Evolutionary conservation across 495 filamentous ascomycete genomes (phyloP), one percentile per base, ranked within the genome.

Genomic region (Penicillium bovifimosum): DNA sequence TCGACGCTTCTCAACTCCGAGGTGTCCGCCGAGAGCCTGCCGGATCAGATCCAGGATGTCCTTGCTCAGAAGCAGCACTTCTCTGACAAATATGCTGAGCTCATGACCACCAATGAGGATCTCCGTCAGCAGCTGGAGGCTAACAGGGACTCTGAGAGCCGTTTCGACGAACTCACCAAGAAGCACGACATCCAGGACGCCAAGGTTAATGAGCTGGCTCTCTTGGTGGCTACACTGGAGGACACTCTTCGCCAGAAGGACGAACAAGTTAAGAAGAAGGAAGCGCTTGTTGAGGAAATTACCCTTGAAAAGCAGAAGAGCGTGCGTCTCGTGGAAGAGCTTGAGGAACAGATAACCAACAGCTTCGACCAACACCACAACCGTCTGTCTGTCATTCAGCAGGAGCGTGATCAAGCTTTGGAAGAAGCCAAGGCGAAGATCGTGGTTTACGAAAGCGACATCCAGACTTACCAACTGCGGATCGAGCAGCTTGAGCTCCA

Each of bases 341-440:
- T 99, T 14, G 93, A 99, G 67, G 91, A 99, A 54, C 92, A 99
- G 61, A 82, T 99, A n/a, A 86, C 88, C 54, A 89, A 77, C 64
- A 96, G 89, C 69, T 98, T 87, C 65, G 93, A 98, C 52, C 89
- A 96, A 62, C 90, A 92, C 57, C 87, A 95, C 65, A 92, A 89
- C 67, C 88, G 92, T 59, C 70, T 89, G 10, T 86, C 87, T 63
- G 63, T 80, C 75, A 73, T 91, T 70, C 62, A 85, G 67, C 55
- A 76, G 31, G 79, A 81, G 55, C 75, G 76, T 55, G 67, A 74
- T 33, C 74, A 78, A 45, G 74, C 68, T 10, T 57, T 78, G 31
- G 72, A 73, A 42, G 75, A 81, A 8, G 73, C 74, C 20, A 77
- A 76, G 50, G 68, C 64, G 8, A 70, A 69, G 50, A 69, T 77